Evolutionary conservation across 2,329 filamentous ascomycete species (phyloP).

Genomic region (Aspergillus quadrilineatus): DNA sequence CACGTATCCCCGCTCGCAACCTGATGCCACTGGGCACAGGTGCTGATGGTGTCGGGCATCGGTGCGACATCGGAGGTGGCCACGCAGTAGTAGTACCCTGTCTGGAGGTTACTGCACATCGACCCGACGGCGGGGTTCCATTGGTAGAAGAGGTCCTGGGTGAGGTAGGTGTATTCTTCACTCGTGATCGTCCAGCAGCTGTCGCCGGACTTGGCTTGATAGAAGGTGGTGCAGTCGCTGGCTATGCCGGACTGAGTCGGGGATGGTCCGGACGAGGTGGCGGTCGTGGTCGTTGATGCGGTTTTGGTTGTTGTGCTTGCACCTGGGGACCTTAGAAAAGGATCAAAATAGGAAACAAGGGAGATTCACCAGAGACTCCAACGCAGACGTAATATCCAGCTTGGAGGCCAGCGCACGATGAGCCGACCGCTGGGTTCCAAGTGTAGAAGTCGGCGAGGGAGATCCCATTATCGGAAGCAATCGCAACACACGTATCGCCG

Average conservation of each 20-base stretch:
- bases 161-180: conserved; percentile 12
- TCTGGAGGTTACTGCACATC: conserved; percentile 6
- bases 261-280: conserved; percentile 12
- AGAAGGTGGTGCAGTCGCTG: conserved; percentile 17
- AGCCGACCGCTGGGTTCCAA: not conserved
- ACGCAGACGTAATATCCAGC: too few relatives aligned
- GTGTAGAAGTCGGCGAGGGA: not conserved
- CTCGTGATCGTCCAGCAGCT: conserved; percentile 16
- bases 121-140: conserved; percentile 20
- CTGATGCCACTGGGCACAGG: not conserved
- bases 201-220: conserved; percentile 17
- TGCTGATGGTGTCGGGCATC: not conserved
- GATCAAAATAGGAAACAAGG: too few relatives aligned
- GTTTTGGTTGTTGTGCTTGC: not conserved
- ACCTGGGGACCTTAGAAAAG: too few relatives aligned
- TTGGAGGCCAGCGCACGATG: not conserved
- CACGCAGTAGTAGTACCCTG: conserved; percentile 15
- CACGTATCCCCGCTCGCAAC: not conserved
- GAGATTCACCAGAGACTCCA: too few relatives aligned
- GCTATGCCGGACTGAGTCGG: conserved; percentile 19
- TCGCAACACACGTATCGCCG: not conserved
- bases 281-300: conserved; percentile 4
- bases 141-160: conserved; percentile 1
- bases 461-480: not conserved
- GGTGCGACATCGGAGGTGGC: not conserved